Conservation (phyloP, 1,284 basidiomycete species). For the Ceratobasidium sp. region DNA sequence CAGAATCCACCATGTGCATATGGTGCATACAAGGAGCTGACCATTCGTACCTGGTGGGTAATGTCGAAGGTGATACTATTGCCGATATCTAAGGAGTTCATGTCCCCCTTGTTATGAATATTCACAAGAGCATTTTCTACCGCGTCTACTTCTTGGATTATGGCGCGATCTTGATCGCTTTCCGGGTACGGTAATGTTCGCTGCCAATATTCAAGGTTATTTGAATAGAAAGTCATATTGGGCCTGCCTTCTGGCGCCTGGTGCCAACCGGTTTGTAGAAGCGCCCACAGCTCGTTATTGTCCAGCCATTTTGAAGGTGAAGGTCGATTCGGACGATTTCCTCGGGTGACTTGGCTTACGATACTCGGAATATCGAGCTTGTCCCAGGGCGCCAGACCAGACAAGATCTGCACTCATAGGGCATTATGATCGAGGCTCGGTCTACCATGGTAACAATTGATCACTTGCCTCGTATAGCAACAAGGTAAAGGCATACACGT, state of each 20-base stretch:
- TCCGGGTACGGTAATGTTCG: neutral
- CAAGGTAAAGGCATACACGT: constrained; percentile 27
- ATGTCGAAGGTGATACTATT: constrained; percentile 17
- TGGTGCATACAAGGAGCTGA: constrained; percentile 22
- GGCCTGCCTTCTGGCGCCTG: constrained; percentile 4
- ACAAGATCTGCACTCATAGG: neutral
- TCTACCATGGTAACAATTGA: neutral
- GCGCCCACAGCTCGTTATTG: constrained; percentile 5
- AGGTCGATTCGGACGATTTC: constrained; percentile 9
- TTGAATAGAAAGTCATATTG: constrained; percentile 4
- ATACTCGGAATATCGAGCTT: constrained; percentile 25
- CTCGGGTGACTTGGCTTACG: constrained; percentile 18
- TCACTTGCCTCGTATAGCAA: constrained; percentile 4
- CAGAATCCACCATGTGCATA: constrained; percentile 24
- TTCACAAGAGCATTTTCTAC: neutral
- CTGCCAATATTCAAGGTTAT: constrained; percentile 11
- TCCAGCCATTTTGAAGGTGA: constrained; percentile 11
- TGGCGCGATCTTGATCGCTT: neutral
- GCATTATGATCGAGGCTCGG: neutral
- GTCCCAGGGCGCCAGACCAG: constrained; percentile 18
- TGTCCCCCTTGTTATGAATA: neutral
- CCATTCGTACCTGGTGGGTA: constrained; percentile 15
- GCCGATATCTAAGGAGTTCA: neutral
- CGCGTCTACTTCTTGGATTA: neutral
- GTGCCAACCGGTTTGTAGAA: constrained; percentile 11